A percentile compares a stretch with the other conserved stretches of the same genome.
Evolutionary conservation across 345 rosid species (phyloP).

Genomic region (Fremontodendron californicum): DNA sequence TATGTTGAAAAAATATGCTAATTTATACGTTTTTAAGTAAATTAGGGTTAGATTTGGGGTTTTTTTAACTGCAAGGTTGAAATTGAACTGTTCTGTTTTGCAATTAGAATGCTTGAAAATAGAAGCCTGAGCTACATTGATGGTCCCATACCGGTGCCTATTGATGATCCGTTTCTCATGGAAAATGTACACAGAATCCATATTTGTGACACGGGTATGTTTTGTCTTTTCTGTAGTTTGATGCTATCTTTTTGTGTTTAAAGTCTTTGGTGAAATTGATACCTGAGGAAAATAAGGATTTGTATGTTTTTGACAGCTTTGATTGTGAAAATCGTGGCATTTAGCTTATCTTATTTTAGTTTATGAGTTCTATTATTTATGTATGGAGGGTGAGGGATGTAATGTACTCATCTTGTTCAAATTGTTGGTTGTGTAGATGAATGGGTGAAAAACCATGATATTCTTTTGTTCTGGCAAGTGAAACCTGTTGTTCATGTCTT

Average conservation of each 20-base stretch:
- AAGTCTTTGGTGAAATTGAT: background rate
- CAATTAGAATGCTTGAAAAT: constrained; percentile 77
- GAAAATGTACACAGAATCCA: constrained; percentile 71
- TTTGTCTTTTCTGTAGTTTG: background rate
- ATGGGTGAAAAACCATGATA: constrained; percentile 65
- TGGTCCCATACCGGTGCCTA: constrained; percentile 75
- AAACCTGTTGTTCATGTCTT: constrained; percentile 86
- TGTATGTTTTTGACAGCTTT: background rate
- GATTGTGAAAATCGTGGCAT: background rate
- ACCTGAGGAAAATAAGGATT: background rate
- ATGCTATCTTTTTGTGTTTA: background rate
- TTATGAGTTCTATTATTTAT: background rate
- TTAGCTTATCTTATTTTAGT: constrained; percentile 4
- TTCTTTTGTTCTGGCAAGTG: constrained; percentile 98
- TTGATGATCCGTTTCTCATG: constrained; percentile 57
- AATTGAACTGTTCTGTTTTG: background rate
- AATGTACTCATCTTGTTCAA: constrained; percentile 16
- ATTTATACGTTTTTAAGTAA: background rate
- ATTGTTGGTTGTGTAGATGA: constrained; percentile 51
- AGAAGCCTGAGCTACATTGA: constrained; percentile 83
- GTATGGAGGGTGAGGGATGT: background rate
- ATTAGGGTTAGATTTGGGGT: background rate
- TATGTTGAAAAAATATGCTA: background rate
- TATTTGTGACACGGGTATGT: constrained; percentile 75
- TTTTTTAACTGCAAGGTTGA: background rate